phyloP scores from a whole-genome alignment of 768 basidiomycete genomes.

The Antrodiella citrinella region DNA sequence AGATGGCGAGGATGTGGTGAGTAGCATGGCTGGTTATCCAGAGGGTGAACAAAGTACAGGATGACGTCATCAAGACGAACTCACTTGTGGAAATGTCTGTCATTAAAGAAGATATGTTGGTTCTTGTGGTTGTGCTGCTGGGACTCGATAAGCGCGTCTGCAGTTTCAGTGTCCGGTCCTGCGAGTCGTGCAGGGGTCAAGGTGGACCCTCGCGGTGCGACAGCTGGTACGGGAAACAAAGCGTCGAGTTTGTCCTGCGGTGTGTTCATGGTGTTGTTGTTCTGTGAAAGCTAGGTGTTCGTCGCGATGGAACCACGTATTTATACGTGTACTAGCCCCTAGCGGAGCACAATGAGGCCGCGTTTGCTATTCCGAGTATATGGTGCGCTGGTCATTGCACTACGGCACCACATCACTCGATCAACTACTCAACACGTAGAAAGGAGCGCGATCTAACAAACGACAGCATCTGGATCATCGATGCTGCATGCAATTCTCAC shows the following conservation, averaged over 20 bases:
- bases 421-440: no score
- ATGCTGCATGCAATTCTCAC: no score
- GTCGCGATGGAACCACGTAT: no score
- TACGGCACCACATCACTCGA: no score
- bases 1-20: slow-evolving; percentile 51
- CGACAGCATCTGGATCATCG: no score
- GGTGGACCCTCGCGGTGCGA: neutral
- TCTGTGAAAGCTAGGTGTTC: no score
- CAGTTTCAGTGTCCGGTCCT: neutral
- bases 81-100: neutral
- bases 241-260: neutral
- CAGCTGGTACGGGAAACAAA: neutral
- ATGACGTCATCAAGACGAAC: neutral
- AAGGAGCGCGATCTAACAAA: no score
- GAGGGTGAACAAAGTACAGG: neutral
- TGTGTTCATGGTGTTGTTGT: neutral
- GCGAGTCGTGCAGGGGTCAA: neutral
- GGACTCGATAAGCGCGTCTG: neutral
- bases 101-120: neutral
- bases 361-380: no score
- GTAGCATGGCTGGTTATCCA: slow-evolving; percentile 37
- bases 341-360: no score
- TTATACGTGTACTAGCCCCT: no score
- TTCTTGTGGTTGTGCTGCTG: neutral
- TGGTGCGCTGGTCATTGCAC: no score